Evolutionary conservation across 2,329 filamentous ascomycete species (phyloP), one percentile per base, ranked within the genome.

Genomic region (Colletotrichum sp.): DNA sequence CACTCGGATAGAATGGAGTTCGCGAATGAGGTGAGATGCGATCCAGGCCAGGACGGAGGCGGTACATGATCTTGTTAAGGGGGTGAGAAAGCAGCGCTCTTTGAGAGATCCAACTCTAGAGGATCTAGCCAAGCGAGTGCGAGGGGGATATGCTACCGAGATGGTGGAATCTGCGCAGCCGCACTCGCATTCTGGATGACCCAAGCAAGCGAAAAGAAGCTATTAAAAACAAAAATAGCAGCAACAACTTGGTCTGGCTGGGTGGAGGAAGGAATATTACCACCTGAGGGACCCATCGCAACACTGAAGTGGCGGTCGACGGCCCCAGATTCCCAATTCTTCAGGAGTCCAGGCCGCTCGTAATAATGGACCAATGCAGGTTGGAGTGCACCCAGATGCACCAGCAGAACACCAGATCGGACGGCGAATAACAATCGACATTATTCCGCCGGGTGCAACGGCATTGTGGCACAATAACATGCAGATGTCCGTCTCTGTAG

Each of bases 311-410:
- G 34, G 59, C 58, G 72, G 64, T 52, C 6, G 48, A 58, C 21
- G 67, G 72, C 43, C 67, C 63, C 63, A 52, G 43, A 48, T 61
- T 63, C 69, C 69, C 58, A n/a, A 64, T 64, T 75, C 58, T 75
- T 68, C 67, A 30, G n/a, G 63, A 75, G 36, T 64, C 48, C 36
- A 73, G 58, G 73, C 43, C 34, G 58, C 73, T 75, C 73, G 70
- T 73, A 73, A 75, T 75, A 64, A 72, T 48, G 69, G 69, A 26
- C 30, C 68, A 10, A 28, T n/a, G 30, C 30, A 32, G 24, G 38
- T 21, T 21, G 43, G 12, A 52, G 36, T n/a, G 48, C 10, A 30
- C 14, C 13, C n/a, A 34, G 36, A 43, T 24, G 59, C 59, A 32
- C 59, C 59, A 21, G 14, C 59, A 21, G 14, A 32, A 21, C 28